Evolutionary conservation across 352 stramenopile species (phyloP).

Genomic region (Globisporangium cystogenes): DNA sequence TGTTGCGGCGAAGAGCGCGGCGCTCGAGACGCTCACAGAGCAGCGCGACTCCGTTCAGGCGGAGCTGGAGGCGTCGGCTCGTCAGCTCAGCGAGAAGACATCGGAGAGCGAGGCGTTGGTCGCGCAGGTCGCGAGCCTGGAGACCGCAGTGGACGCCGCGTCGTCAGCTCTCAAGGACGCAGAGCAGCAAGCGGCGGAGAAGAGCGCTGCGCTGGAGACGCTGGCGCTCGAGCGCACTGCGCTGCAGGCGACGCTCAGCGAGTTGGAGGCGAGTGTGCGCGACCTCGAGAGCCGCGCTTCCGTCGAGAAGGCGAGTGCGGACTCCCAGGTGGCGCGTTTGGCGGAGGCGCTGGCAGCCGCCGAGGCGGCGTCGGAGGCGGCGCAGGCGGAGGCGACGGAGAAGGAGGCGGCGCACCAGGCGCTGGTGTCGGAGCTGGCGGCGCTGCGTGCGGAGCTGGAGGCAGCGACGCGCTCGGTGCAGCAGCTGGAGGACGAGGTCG

Average conservation of each 20-base stretch:
- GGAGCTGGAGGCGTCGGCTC: background rate
- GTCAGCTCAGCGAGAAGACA: background rate
- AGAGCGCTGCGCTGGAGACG: background rate
- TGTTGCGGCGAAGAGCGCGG: background rate
- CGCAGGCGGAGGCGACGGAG: background rate
- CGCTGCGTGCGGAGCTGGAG: background rate
- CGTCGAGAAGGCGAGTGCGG: background rate
- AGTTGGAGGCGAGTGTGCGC: background rate
- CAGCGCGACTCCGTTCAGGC: background rate
- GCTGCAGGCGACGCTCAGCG: background rate
- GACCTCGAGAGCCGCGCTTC: background rate
- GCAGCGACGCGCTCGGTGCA: background rate
- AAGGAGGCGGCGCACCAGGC: background rate
- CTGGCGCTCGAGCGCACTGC: background rate
- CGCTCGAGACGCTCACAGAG: background rate
- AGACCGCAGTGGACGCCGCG: background rate
- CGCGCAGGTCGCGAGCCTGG: background rate
- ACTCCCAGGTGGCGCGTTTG: background rate
- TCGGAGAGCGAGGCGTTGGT: background rate
- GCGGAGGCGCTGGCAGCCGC: background rate
- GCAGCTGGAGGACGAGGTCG: slow-evolving; percentile 1
- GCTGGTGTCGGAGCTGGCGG: background rate
- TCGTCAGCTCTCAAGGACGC: background rate
- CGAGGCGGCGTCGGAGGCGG: background rate
- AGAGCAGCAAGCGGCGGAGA: background rate